These are phyloP conservation scores for Protomyces pachydermus DNA, from an alignment of 1,139 yeast genomes.

Conservation along the genomic window DNA sequence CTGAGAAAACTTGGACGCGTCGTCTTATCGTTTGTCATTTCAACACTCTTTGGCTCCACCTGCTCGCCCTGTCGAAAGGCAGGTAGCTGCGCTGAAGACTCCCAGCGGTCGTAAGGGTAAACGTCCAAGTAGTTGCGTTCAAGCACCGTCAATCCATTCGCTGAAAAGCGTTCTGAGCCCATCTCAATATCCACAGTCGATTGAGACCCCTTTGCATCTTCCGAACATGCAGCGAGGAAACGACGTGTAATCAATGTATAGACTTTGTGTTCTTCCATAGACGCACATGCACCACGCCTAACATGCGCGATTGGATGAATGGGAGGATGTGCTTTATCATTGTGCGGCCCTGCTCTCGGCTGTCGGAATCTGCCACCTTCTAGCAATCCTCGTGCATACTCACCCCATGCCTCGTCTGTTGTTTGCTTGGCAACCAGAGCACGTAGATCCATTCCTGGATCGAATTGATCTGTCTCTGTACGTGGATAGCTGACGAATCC, in stretches of 20 bases:
- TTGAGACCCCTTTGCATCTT: conserved; percentile 75
- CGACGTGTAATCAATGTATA: conserved; percentile 84
- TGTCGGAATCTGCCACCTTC: conserved; percentile 42
- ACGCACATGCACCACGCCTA: conserved; percentile 41
- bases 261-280: conserved; percentile 58
- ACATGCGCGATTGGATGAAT: conserved; percentile 70
- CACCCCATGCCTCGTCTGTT: conserved; percentile 48
- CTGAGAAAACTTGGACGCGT: conserved; percentile 78
- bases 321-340: conserved; percentile 98
- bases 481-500: conserved; percentile 94
- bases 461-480: conserved; percentile 91
- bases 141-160: conserved; percentile 66
- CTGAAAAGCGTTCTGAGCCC: conserved; percentile 68
- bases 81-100: conserved; percentile 60
- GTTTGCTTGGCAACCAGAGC: conserved; percentile 58
- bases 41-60: conserved; percentile 52
- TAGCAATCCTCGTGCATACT: conserved; percentile 43
- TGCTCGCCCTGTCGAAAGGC: conserved; percentile 53
- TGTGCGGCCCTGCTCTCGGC: conserved; percentile 77
- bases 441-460: conserved; percentile 64
- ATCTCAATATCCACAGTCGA: conserved; percentile 64
- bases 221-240: conserved; percentile 86
- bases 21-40: conserved; percentile 69
- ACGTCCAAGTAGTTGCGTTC: conserved; percentile 75
- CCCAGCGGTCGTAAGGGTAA: conserved; percentile 77